Conservation (phyloP, 1,139 yeast genomes). For the Blastobotrys malaysiensis region DNA sequence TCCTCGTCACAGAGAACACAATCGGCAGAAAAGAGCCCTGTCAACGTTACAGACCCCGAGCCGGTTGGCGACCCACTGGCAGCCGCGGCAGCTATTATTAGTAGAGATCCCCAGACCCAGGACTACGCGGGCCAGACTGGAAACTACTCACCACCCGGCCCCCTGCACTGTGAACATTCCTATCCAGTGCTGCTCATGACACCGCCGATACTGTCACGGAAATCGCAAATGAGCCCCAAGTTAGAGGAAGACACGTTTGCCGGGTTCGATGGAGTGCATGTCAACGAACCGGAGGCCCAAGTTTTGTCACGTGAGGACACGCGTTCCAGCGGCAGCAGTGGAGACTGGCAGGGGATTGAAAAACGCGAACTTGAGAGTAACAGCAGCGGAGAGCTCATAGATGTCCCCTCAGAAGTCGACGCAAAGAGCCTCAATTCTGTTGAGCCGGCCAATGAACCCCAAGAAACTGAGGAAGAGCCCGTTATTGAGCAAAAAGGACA, state of each 20-base stretch:
- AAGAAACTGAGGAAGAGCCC: background rate
- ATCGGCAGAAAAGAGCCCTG: background rate
- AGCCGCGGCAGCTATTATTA: background rate
- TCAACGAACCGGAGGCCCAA: slow-evolving; percentile 6
- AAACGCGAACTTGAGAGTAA: background rate
- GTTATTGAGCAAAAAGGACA: background rate
- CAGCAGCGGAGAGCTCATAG: background rate
- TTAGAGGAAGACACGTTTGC: slow-evolving; percentile 14
- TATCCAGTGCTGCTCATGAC: slow-evolving; percentile 17
- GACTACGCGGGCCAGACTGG: background rate
- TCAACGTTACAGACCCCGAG: background rate
- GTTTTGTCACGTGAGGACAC: background rate
- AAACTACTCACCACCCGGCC: background rate
- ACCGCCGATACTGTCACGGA: slow-evolving; percentile 17
- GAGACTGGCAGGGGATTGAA: background rate
- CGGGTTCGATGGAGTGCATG: slow-evolving; percentile 25
- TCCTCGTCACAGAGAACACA: background rate
- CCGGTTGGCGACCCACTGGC: background rate
- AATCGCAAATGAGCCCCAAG: slow-evolving; percentile 3
- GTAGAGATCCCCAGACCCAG: background rate
- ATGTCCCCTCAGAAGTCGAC: background rate
- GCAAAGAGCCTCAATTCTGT: background rate
- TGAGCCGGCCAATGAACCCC: background rate
- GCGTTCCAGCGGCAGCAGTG: background rate
- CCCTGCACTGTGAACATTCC: background rate